Evolutionary conservation across 179 eudicot species (phyloP), one percentile per base, ranked within the genome.

Genomic region (Monotropa hypopitys): DNA sequence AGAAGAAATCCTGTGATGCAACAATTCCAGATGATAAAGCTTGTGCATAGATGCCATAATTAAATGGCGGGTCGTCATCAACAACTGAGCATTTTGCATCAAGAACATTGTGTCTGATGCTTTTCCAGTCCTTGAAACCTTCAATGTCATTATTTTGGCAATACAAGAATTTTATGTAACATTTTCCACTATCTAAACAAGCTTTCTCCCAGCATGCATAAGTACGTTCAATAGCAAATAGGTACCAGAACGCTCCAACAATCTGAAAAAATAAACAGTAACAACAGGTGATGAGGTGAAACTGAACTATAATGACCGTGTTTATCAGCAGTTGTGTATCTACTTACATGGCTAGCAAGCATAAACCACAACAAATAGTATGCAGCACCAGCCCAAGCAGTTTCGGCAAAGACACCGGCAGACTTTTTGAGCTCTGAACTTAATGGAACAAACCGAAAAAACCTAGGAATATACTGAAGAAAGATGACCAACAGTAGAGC

Each of bases 351-450:
- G 83, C 99, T 95, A 70, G 96, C 96, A 56, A 95, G 99, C 97
- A 95, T 86, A 88, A 90, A 95, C 71, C 89, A 85, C 73, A 93
- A 83, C 76, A 95, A 86, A 86, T 95, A 93, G 79, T 87, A 91
- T 18, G 86, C 98, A 69, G 99, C 99, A 84, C 99, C 99, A 79
- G 99, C 99, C 98, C 98, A 95, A 15, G 99, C 99, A 76, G 97
- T 95, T 86, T 95, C 98, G 80, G 96, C 98, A 88, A 95, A 91
- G 79, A 89, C 98, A 78, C 99, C 99, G 10, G 98, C 88, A 26
- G 99, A 87, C 82, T 96, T 91, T 82, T 91, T 95, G 77, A 95
- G 80, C 79, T 95, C 99, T 9, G 97, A 84, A 80, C 87, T 86
- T 62, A 95, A 85, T 63, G 98, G 99, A 65, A 89, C 40, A 65